phyloP scores from a whole-genome alignment of 139 green algal species.

The Pedinophyceae sp. region DNA sequence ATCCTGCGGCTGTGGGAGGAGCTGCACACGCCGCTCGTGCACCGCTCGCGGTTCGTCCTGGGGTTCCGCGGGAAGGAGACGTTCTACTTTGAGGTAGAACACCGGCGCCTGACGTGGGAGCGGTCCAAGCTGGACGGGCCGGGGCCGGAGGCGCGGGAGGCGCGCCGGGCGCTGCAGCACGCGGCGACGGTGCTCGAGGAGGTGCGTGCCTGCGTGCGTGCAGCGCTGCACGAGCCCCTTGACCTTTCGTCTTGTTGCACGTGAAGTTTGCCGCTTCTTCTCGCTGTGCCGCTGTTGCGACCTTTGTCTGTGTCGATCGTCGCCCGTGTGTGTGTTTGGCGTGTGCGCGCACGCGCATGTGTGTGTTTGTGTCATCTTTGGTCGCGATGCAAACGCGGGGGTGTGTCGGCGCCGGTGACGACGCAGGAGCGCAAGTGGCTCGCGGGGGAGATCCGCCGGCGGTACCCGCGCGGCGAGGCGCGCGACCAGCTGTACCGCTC shows the following conservation, averaged over 20 bases:
- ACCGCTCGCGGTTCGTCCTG: constrained; percentile 40
- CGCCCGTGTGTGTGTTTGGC: no score
- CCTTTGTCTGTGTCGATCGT: neutral
- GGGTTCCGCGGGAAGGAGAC: constrained; percentile 30
- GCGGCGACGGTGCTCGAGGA: constrained; percentile 15
- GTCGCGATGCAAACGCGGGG: constrained; percentile 1
- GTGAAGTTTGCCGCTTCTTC: neutral
- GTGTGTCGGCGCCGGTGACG: constrained; percentile 5
- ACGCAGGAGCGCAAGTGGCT: constrained; percentile 36
- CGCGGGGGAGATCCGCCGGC: constrained; percentile 28
- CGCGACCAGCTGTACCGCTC: constrained; percentile 21
- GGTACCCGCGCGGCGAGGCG: constrained; percentile 16
- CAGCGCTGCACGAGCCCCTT: no score
- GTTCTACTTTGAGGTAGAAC: constrained; percentile 38
- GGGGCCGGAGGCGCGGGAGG: neutral
- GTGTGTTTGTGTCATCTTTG: no score
- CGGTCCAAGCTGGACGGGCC: neutral
- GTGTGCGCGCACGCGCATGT: no score
- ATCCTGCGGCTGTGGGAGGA: constrained; percentile 46
- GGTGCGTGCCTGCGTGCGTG: neutral
- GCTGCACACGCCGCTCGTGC: constrained; percentile 34
- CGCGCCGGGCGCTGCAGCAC: neutral
- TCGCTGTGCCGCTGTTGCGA: neutral
- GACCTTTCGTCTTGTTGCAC: neutral
- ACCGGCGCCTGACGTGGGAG: constrained; percentile 16